phyloP scores from a whole-genome alignment of 441 rosid genomes.

The Macaranga tanarius region DNA sequence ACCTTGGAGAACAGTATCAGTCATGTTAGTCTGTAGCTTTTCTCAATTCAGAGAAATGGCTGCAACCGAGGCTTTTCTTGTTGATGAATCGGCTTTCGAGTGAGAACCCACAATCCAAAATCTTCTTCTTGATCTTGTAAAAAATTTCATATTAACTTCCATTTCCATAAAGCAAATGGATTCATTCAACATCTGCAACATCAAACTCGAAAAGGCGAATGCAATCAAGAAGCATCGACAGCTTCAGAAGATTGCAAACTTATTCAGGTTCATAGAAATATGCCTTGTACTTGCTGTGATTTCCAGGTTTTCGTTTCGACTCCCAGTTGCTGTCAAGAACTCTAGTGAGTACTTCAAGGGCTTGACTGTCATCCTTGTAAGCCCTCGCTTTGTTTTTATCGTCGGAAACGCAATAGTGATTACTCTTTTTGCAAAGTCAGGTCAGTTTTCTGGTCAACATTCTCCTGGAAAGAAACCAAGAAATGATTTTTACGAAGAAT shows the following conservation, averaged over 20 bases:
- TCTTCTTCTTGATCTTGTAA: neutral
- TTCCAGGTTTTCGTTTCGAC: constrained; percentile 49
- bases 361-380: constrained; percentile 40
- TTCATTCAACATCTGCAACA: constrained; percentile 39
- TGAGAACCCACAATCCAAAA: constrained; percentile 25
- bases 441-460: constrained; percentile 47
- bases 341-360: constrained; percentile 58
- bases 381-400: constrained; percentile 72
- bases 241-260: constrained; percentile 44
- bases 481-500: constrained; percentile 48
- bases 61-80: constrained; percentile 30
- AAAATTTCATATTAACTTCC: neutral
- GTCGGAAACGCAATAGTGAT: constrained; percentile 72
- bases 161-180: constrained; percentile 41
- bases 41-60: constrained; percentile 34
- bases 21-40: constrained; percentile 26
- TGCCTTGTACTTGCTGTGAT: constrained; percentile 50
- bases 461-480: constrained; percentile 27
- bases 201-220: constrained; percentile 52
- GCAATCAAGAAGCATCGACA: constrained; percentile 44
- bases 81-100: constrained; percentile 36
- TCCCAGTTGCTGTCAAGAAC: constrained; percentile 56
- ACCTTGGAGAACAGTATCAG: constrained; percentile 8
- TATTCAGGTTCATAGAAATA: constrained; percentile 60
- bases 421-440: constrained; percentile 62